phyloP scores from a whole-genome alignment of 345 rosid species.

The Kernera saxatilis region DNA sequence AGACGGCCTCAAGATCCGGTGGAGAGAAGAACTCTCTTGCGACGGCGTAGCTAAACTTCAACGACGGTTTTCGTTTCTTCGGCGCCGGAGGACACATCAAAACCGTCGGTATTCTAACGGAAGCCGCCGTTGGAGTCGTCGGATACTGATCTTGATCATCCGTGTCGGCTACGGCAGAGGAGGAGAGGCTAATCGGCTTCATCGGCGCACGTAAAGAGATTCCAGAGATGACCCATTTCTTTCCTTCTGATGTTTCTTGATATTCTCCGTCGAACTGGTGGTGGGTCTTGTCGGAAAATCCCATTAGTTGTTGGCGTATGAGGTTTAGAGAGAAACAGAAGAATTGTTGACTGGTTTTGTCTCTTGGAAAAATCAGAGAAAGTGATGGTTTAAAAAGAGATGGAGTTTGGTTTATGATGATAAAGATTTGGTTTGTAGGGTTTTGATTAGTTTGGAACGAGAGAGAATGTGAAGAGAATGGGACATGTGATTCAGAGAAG shows the following conservation, averaged over 20 bases:
- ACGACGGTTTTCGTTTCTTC: constrained; percentile 18
- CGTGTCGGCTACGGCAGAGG: not conserved
- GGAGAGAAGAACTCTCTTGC: constrained; percentile 24
- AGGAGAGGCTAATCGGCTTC: not conserved
- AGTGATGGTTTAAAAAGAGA: not conserved
- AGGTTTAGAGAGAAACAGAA: not conserved
- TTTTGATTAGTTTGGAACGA: not conserved
- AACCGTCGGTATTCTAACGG: constrained; percentile 8
- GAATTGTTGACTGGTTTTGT: not conserved
- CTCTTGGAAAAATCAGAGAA: not conserved
- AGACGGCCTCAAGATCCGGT: constrained; percentile 27
- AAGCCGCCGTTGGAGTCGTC: constrained; percentile 18
- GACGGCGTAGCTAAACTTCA: constrained; percentile 1
- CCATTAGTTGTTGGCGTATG: not conserved
- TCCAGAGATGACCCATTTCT: constrained; percentile 11
- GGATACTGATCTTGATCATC: constrained; percentile 11
- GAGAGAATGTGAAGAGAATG: constrained; percentile 16
- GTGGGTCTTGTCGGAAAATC: not conserved
- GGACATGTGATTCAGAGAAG: not conserved
- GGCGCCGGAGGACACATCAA: constrained; percentile 22
- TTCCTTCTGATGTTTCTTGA: not conserved
- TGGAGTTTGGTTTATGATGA: not conserved
- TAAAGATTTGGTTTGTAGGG: not conserved
- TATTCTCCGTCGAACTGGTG: not conserved
- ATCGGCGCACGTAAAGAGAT: not conserved